phyloP scores from a whole-genome alignment of 1,284 basidiomycete genomes.

The Naganishia albida region DNA sequence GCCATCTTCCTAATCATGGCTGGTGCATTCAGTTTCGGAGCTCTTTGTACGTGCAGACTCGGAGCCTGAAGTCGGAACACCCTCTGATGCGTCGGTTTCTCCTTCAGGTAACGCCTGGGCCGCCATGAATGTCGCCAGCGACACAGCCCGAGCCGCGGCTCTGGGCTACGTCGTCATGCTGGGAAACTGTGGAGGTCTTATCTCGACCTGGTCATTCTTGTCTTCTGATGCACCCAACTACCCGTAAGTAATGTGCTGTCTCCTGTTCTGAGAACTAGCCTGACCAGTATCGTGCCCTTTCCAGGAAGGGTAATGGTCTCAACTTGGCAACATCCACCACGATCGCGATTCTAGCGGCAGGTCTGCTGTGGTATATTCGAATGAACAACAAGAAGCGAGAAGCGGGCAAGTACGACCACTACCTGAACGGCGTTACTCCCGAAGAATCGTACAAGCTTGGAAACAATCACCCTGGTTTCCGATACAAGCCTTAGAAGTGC shows the following conservation, averaged over 20 bases:
- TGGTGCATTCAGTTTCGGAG: conserved; percentile 30
- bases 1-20: conserved; percentile 33
- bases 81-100: not conserved
- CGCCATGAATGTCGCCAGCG: conserved; percentile 29
- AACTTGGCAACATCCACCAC: conserved; percentile 13
- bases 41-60: conserved; percentile 8
- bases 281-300: too few relatives aligned
- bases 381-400: conserved; percentile 26
- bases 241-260: conserved; percentile 30
- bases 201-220: conserved; percentile 39
- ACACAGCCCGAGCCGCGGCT: conserved; percentile 29
- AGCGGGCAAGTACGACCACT: conserved; percentile 28
- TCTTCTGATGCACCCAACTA: conserved; percentile 36
- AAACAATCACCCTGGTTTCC: conserved; percentile 29
- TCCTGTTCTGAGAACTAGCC: too few relatives aligned
- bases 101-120: conserved; percentile 26
- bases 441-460: conserved; percentile 25
- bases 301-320: conserved; percentile 26
- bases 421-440: conserved; percentile 8
- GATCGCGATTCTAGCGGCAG: not conserved
- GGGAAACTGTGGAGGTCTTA: conserved; percentile 37
- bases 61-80: not conserved
- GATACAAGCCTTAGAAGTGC: conserved; percentile 18
- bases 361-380: conserved; percentile 21
- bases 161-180: conserved; percentile 27